Evolutionary conservation across 2,329 filamentous ascomycete species (phyloP), one percentile per base, ranked within the genome.

Genomic region (Talaromyces sp.): DNA sequence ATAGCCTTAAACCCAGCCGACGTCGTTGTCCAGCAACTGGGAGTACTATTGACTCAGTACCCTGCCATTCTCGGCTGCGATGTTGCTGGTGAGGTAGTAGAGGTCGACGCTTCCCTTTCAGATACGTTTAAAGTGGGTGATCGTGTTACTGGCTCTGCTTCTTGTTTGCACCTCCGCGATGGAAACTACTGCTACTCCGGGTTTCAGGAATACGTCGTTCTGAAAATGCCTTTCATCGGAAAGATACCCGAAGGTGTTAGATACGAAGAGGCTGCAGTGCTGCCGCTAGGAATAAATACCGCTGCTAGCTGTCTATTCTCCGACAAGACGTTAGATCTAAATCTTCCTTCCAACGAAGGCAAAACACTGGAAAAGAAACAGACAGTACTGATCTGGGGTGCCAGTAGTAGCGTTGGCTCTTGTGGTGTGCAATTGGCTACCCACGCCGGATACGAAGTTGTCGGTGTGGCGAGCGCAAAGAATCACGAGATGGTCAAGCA

Each of bases 321-420:
- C 68, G 34, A 63, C 65, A 50, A 64, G 65, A 12, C 54, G 63
- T 7, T 60, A 68, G 8, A n/a, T 5, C n/a, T 58, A 10, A 23
- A 23, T 10, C 9, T 58, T 27, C 56, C 56, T 27, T 47, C 44
- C 18, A 27, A 4, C 23, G 44, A 18, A n/a, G 31, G 10, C 14
- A 10, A 27, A 34, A 2, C 14, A 3, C 5, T 12, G 4, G 6
- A 16, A 40, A 8, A 36, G 12, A 18, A 5, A 23, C 10, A 58
- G 44, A 58, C 56, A 6, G 28, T 62, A 0, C 64, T 84, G 4
- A 68, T 84, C 18, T 85, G 81, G 80, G 82, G 82, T 18, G 83
- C 81, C 0, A 76, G 78, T 7, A 77, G 78, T 0, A 74, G 73
- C 23, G 78, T 80, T 0, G 80, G 82, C 1, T 72, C 72, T 33